Evolutionary conservation across 2,329 filamentous ascomycete species (phyloP).

Genomic region (Eurotiales sp.): DNA sequence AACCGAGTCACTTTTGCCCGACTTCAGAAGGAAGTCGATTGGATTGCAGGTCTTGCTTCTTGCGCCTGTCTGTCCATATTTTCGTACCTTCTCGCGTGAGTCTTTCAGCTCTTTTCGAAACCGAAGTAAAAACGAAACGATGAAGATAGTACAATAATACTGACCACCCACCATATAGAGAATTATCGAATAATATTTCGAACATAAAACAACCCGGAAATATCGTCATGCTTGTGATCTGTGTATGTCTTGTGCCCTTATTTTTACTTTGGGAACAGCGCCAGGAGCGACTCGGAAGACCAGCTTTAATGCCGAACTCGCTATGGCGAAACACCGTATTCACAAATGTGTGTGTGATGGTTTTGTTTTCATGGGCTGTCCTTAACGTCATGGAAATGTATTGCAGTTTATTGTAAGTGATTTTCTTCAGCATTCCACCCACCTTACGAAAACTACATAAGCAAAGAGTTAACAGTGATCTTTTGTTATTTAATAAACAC

Average conservation of each 20-base stretch:
- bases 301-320: slow-evolving; percentile 32
- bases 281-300: slow-evolving; percentile 22
- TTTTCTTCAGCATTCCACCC: neutral
- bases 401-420: slow-evolving; percentile 22
- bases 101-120: neutral
- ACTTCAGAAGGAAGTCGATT: slow-evolving; percentile 41
- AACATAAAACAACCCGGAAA: slow-evolving; percentile 16
- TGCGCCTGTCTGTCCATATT: slow-evolving; percentile 45
- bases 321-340: slow-evolving; percentile 32
- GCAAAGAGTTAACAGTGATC: slow-evolving; percentile 4
- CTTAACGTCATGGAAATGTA: slow-evolving; percentile 26
- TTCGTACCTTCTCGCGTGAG: slow-evolving; percentile 41
- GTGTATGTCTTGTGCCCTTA: slow-evolving; percentile 23
- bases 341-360: slow-evolving; percentile 27
- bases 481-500: too few species aligned
- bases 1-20: neutral
- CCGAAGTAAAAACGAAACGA: too few species aligned
- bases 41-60: slow-evolving; percentile 44
- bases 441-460: too few species aligned
- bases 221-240: slow-evolving; percentile 27
- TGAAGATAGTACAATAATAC: too few species aligned
- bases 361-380: slow-evolving; percentile 31
- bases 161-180: neutral
- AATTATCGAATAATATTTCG: slow-evolving; percentile 9
- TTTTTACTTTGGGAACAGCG: slow-evolving; percentile 25